phyloP scores from a whole-genome alignment of 2,329 filamentous ascomycete genomes.

The Septoria petroselini region DNA sequence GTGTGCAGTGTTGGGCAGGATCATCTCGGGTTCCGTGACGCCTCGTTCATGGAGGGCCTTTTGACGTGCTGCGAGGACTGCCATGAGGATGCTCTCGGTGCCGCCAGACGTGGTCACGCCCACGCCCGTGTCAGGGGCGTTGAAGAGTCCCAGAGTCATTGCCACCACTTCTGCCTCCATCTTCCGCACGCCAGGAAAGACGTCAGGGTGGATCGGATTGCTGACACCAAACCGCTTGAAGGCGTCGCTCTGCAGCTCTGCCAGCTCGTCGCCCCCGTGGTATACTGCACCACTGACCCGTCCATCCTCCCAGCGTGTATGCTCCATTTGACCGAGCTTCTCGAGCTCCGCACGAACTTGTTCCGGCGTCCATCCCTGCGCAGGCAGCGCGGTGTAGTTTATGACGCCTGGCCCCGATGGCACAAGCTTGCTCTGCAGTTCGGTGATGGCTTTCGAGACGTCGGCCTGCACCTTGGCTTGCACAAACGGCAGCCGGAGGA shows the following conservation, averaged over 20 bases:
- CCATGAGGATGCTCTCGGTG: constrained; percentile 96
- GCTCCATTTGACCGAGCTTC: constrained; percentile 77
- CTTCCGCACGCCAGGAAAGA: constrained; percentile 95
- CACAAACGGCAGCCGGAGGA: constrained; percentile 82
- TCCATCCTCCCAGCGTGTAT: constrained; percentile 95
- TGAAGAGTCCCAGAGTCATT: constrained; percentile 79
- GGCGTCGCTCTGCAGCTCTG: constrained; percentile 84
- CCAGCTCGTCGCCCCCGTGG: constrained; percentile 79
- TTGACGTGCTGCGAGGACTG: constrained; percentile 83
- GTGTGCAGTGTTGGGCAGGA: constrained; percentile 90
- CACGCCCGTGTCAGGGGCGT: constrained; percentile 78
- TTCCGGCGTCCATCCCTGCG: constrained; percentile 77
- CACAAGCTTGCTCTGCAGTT: constrained; percentile 80
- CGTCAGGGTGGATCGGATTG: constrained; percentile 96
- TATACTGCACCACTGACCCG: constrained; percentile 93
- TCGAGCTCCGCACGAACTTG: constrained; percentile 76
- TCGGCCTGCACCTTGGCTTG: constrained; percentile 81
- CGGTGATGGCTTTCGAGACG: constrained; percentile 72
- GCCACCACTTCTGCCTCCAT: constrained; percentile 98
- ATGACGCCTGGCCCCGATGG: constrained; percentile 67
- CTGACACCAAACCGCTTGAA: constrained; percentile 92
- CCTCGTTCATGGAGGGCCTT: constrained; percentile 82
- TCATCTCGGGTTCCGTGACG: constrained; percentile 94
- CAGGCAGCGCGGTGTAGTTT: constrained; percentile 72
- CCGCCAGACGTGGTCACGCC: constrained; percentile 90